Evolutionary conservation across 192 early-diverging fungal species (phyloP), one percentile per base, ranked within the genome.

Genomic region (Linnemannia exigua): DNA sequence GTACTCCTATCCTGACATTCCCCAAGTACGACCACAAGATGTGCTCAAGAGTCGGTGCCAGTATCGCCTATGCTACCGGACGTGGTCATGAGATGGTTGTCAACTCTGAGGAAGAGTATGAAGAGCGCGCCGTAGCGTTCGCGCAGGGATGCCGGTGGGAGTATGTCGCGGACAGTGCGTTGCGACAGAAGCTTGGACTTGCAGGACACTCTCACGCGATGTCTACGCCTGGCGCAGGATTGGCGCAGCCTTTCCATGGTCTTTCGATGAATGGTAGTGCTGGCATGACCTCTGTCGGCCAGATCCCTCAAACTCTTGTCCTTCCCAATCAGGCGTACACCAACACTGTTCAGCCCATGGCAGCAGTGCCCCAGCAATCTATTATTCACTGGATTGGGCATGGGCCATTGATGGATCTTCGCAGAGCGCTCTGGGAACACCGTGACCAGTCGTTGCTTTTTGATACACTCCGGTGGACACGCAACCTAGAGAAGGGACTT

Each of bases 1-100:
- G 97, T 16, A 99, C 97, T 8, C 97, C 97, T 12, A 93, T 99
- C 48, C 84, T 99, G 41, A 99, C 97, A 6, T 97, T 92, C 90
- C 95, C 96, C 38, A 93, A 96, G 36, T 93, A 97, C 80, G 89
- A 91, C 67, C 97, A 98, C 89, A 97, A 97, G 88, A 95, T 97
- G 93, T 97, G 96, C 74, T 94, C 94, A 41, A 91, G 97, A 51
- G 97, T 99, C 11, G 97, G 95, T 0, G 96, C 96, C 2, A 94
- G 93, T 38, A 93, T 98, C n/a, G 95, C 92, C 11, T 93, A 91
- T 72, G 96, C 96, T 2, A 96, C 96, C 8, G 96, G 95, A 14
- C 91, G 88, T 76, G 95, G 93, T 17, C 76, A 90, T 19, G 87
- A 92, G 68, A 94, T 96, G 94, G 88, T 96, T 2, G 95, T 93